phyloP scores from a whole-genome alignment of 169 alveolate species.

The Pseudocohnilembus persalinus region DNA sequence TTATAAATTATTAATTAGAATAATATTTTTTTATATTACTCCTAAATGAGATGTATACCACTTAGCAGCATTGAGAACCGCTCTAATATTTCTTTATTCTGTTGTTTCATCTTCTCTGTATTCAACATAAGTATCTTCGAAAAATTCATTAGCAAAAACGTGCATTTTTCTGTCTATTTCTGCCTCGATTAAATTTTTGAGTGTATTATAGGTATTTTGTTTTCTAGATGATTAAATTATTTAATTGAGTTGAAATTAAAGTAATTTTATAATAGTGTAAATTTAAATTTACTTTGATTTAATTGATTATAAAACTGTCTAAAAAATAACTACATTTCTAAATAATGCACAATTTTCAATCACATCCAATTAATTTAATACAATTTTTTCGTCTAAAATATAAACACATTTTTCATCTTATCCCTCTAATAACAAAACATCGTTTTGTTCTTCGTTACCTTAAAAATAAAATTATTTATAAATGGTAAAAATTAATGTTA shows the following conservation, averaged over 20 bases:
- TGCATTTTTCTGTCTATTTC: conserved; percentile 29
- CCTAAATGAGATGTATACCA: conserved; percentile 28
- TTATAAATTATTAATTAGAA: no score
- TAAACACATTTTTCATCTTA: conserved; percentile 13
- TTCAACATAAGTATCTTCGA: neutral
- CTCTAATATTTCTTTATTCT: conserved; percentile 17
- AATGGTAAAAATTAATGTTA: conserved; percentile 45
- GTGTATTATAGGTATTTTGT: conserved; percentile 5
- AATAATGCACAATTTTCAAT: conserved; percentile 12
- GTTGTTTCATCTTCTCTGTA: neutral
- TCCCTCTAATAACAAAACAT: conserved; percentile 5
- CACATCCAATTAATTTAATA: conserved; percentile 17
- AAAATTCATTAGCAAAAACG: conserved; percentile 15
- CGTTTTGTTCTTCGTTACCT: neutral
- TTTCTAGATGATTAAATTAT: neutral
- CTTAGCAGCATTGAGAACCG: conserved; percentile 7
- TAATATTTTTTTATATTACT: neutral
- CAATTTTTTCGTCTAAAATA: conserved; percentile 23
- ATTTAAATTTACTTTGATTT: conserved; percentile 1
- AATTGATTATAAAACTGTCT: neutral
- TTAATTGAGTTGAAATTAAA: neutral
- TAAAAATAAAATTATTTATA: conserved; percentile 29
- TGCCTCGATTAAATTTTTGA: conserved; percentile 15
- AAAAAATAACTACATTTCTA: conserved; percentile 9
- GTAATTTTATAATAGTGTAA: neutral